phyloP scores from a whole-genome alignment of 345 rosid genomes.

The Corchorus capsularis region DNA sequence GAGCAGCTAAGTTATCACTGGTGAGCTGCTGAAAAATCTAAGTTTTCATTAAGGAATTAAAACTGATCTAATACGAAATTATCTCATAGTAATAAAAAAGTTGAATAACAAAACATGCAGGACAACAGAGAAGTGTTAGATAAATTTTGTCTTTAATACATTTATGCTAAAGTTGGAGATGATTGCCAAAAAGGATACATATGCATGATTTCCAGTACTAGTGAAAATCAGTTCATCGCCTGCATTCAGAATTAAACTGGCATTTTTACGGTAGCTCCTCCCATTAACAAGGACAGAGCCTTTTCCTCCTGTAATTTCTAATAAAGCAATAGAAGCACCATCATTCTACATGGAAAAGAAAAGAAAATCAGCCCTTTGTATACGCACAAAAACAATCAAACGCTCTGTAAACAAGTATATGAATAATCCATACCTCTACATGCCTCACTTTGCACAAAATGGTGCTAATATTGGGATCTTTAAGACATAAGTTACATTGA shows the following conservation, averaged over 20 bases:
- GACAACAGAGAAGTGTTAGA: not conserved
- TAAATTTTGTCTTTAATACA: too few species aligned
- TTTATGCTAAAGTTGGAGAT: too few species aligned
- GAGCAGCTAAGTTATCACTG: constrained; percentile 60
- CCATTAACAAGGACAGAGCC: constrained; percentile 89
- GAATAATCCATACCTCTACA: constrained; percentile 55
- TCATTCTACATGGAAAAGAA: constrained; percentile 47
- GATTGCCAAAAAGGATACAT: constrained; percentile 71
- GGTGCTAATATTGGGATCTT: constrained; percentile 59
- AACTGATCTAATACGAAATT: not conserved
- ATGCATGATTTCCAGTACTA: constrained; percentile 73
- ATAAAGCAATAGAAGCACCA: constrained; percentile 59
- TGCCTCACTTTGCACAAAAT: constrained; percentile 77
- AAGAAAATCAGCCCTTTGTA: constrained; percentile 27
- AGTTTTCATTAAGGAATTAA: constrained; percentile 45
- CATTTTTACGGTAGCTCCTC: constrained; percentile 49
- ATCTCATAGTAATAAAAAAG: constrained; percentile 20
- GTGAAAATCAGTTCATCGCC: constrained; percentile 94
- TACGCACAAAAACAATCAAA: constrained; percentile 8
- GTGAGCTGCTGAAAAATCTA: constrained; percentile 89
- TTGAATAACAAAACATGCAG: constrained; percentile 1
- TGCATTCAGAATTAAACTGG: constrained; percentile 57
- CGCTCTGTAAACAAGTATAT: not conserved
- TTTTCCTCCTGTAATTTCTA: constrained; percentile 80
- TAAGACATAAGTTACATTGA: constrained; percentile 68